phyloP scores from a whole-genome alignment of 495 filamentous ascomycete species.

The Xylaria flabelliformis region DNA sequence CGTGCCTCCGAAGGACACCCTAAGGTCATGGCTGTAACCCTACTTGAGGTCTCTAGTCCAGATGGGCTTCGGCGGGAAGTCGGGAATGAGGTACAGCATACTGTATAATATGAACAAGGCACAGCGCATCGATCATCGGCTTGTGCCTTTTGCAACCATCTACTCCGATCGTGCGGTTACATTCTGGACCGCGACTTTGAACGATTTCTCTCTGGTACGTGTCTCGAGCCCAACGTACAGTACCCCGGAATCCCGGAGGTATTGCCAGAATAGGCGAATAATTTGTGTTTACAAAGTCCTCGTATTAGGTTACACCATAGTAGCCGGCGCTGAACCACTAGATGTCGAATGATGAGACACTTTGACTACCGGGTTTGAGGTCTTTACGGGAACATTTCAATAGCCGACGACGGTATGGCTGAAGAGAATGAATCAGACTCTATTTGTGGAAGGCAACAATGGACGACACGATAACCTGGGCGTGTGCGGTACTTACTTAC shows the following conservation, averaged over 20 bases:
- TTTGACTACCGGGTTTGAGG: neutral
- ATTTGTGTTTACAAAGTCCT: neutral
- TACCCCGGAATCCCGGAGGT: conserved; percentile 18
- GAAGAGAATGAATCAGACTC: neutral
- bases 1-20: neutral
- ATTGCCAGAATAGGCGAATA: conserved; percentile 1
- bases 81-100: neutral
- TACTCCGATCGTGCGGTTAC: conserved; percentile 25
- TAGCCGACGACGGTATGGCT: neutral
- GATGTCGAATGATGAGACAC: neutral
- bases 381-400: neutral
- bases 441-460: neutral
- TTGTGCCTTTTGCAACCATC: neutral
- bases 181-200: conserved; percentile 16
- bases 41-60: neutral
- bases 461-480: neutral
- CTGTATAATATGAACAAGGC: neutral
- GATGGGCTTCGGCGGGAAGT: neutral
- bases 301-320: neutral
- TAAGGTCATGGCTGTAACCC: neutral
- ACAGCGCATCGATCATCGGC: neutral
- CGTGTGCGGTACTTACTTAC: neutral
- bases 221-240: conserved; percentile 18
- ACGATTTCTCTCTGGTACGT: neutral
- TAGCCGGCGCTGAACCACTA: neutral